phyloP scores from a whole-genome alignment of 1,139 yeast species.

The Hanseniaspora sp. region DNA sequence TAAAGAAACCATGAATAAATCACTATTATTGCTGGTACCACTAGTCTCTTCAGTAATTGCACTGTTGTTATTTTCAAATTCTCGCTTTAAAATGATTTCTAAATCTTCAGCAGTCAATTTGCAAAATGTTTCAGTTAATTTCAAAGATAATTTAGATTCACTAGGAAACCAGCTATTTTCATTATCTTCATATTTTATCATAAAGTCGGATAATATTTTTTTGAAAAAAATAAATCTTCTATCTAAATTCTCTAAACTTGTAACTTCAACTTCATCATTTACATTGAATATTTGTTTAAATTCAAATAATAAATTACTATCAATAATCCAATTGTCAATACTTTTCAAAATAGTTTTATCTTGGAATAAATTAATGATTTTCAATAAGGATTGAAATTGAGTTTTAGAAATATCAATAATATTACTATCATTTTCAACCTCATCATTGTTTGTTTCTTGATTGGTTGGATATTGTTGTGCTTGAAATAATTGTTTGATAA shows the following conservation, averaged over 20 bases:
- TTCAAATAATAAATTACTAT: conserved; percentile 52
- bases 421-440: conserved; percentile 21
- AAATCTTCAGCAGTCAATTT: conserved; percentile 60
- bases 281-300: conserved; percentile 62
- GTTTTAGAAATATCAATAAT: conserved; percentile 19
- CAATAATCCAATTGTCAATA: conserved; percentile 64
- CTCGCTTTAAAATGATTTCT: conserved; percentile 34
- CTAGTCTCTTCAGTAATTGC: not conserved
- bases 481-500: conserved; percentile 20
- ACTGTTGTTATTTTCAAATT: conserved; percentile 24
- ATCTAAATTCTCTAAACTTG: conserved; percentile 73
- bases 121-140: conserved; percentile 54
- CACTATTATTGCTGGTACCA: not conserved
- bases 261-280: conserved; percentile 93
- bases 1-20: conserved; percentile 42
- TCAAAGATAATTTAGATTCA: conserved; percentile 59
- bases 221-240: conserved; percentile 75
- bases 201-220: conserved; percentile 53
- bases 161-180: conserved; percentile 43
- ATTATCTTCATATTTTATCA: conserved; percentile 36
- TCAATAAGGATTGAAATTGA: conserved; percentile 23
- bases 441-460: not conserved
- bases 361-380: conserved; percentile 1
- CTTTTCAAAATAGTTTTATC: conserved; percentile 7
- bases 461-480: not conserved